These are phyloP conservation scores for Psilocybe cubensis DNA, from an alignment of 768 basidiomycete genomes.

Conservation along the genomic window DNA sequence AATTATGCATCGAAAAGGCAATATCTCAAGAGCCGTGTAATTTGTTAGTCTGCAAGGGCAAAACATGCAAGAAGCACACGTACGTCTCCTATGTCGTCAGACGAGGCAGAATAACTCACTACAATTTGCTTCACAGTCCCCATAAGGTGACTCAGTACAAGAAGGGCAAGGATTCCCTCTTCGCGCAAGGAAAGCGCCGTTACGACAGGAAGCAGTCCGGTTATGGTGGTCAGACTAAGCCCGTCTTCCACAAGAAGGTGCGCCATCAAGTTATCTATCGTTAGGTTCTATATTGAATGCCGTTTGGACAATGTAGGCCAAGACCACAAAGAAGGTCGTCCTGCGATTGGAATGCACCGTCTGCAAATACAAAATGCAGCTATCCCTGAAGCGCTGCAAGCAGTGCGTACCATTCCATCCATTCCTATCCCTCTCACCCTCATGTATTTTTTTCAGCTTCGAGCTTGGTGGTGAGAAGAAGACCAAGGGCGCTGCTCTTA, in stretches of 20 bases:
- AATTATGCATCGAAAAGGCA: slow-evolving; percentile 7
- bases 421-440: not conserved
- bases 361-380: slow-evolving; percentile 99
- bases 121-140: slow-evolving; percentile 54
- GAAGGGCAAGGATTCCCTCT: slow-evolving; percentile 98
- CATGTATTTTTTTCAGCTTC: slow-evolving; percentile 61
- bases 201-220: slow-evolving; percentile 99
- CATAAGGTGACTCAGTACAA: slow-evolving; percentile 99
- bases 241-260: slow-evolving; percentile 99
- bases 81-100: slow-evolving; percentile 43
- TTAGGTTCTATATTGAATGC: not conserved
- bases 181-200: slow-evolving; percentile 99
- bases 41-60: slow-evolving; percentile 87
- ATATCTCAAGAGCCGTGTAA: slow-evolving; percentile 1
- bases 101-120: slow-evolving; percentile 11
- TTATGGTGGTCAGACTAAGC: slow-evolving; percentile 99
- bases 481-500: slow-evolving; percentile 95
- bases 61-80: slow-evolving; percentile 97
- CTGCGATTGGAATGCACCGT: slow-evolving; percentile 96
- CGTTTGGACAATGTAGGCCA: slow-evolving; percentile 58
- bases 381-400: slow-evolving; percentile 98
- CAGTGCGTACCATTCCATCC: slow-evolving; percentile 63
- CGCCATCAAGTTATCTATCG: slow-evolving; percentile 20
- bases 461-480: slow-evolving; percentile 99
- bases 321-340: slow-evolving; percentile 99